Conservation (phyloP, 805 yeast genomes). For the Debaryomyces castellii region DNA sequence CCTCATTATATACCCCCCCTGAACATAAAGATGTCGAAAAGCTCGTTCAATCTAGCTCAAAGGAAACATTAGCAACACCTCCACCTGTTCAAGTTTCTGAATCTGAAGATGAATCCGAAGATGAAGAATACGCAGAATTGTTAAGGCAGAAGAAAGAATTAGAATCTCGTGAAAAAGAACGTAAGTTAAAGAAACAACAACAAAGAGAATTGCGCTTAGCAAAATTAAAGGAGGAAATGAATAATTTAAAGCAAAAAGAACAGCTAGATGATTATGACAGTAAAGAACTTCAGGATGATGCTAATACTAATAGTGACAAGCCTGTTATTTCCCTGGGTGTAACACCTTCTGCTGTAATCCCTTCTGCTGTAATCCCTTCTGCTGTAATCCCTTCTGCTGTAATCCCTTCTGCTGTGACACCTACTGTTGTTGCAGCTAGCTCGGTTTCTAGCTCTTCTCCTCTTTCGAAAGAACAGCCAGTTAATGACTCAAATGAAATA, state of each 20-base stretch:
- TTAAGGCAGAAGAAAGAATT: conserved; percentile 41
- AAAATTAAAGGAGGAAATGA: conserved; percentile 58
- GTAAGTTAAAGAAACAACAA: conserved; percentile 51
- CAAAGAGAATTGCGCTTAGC: conserved; percentile 63
- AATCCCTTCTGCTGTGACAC: conserved; percentile 14
- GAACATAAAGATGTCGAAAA: too few relatives aligned
- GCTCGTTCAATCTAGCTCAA: too few relatives aligned
- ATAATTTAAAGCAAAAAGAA: conserved; percentile 41
- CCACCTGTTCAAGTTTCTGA: background rate
- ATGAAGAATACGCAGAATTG: conserved; percentile 50
- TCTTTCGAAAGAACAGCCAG: too few relatives aligned
- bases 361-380: too few relatives aligned
- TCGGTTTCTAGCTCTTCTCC: too few relatives aligned
- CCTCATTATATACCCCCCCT: too few relatives aligned
- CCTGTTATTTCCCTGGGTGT: too few relatives aligned
- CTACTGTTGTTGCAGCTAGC: conserved; percentile 5
- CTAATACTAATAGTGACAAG: too few relatives aligned
- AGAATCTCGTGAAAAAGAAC: conserved; percentile 42
- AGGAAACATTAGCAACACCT: too few relatives aligned
- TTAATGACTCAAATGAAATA: too few relatives aligned
- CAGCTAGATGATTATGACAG: conserved; percentile 12
- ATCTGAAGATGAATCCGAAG: conserved; percentile 22
- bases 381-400: too few relatives aligned
- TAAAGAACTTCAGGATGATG: conserved; percentile 11
- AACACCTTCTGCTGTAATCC: too few relatives aligned